A percentile compares a stretch with the other conserved stretches of the same genome.
Conservation (phyloP, 768 basidiomycete genomes). For the Serendipita indica region DNA sequence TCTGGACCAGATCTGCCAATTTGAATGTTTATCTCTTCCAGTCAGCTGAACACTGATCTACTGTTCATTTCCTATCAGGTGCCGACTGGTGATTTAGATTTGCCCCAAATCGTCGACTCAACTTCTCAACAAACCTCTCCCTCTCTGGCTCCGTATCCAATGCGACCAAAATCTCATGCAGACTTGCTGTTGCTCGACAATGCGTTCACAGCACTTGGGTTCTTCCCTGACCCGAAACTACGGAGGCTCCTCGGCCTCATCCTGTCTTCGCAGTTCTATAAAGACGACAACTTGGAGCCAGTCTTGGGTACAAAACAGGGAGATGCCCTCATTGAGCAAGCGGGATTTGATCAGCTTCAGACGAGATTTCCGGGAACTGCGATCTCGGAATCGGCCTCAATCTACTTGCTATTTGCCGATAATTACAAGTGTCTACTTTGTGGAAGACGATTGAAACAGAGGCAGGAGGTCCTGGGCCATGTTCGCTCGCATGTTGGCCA, state of each 20-base stretch:
- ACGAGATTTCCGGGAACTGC: no score
- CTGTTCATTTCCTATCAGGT: no score
- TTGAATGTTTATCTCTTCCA: no score
- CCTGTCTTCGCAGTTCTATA: not conserved
- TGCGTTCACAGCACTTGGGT: not conserved
- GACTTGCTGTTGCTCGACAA: no score
- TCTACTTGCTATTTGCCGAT: constrained; percentile 5
- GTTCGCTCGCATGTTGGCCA: not conserved
- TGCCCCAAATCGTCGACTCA: no score
- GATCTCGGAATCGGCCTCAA: not conserved
- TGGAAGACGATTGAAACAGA: not conserved
- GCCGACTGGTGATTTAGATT: no score
- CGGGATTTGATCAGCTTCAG: no score
- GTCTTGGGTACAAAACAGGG: not conserved
- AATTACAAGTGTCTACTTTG: not conserved
- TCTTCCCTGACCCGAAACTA: not conserved
- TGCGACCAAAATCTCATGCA: no score
- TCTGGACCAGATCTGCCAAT: no score
- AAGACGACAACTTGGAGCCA: not conserved
- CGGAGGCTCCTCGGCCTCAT: not conserved
- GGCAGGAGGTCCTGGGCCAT: not conserved
- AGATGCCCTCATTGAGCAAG: not conserved
- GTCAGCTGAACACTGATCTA: no score
- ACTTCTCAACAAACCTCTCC: no score
- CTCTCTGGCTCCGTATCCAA: no score